Evolutionary conservation across 1,284 basidiomycete species (phyloP).

Genomic region (Ustilago esculenta): DNA sequence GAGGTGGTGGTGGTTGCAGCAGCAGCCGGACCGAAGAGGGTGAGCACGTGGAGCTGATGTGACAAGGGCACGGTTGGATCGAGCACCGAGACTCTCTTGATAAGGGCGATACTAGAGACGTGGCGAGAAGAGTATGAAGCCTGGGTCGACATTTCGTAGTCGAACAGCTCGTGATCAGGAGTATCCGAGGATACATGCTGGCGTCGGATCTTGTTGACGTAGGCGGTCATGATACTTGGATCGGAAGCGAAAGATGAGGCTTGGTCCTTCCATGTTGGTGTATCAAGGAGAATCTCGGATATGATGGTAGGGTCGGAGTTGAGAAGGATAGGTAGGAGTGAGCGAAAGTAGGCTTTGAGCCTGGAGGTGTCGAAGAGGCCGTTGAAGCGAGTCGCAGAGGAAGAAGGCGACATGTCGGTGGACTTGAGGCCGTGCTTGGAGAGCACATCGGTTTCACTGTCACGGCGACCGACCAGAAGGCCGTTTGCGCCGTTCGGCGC

Average conservation of each 20-base stretch:
- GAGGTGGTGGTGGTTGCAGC: slow-evolving; percentile 58
- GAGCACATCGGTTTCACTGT: slow-evolving; percentile 13
- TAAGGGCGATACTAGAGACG: slow-evolving; percentile 87
- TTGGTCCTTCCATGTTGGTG: slow-evolving; percentile 45
- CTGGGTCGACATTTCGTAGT: slow-evolving; percentile 77
- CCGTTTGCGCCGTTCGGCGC: slow-evolving; percentile 14
- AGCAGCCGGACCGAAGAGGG: slow-evolving; percentile 88
- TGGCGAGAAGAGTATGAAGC: slow-evolving; percentile 83
- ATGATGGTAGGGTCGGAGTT: slow-evolving; percentile 38
- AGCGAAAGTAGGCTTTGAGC: slow-evolving; percentile 43
- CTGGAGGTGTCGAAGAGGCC: slow-evolving; percentile 26
- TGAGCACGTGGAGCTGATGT: slow-evolving; percentile 88
- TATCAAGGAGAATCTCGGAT: slow-evolving; percentile 36
- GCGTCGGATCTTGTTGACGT: slow-evolving; percentile 58
- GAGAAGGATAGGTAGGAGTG: slow-evolving; percentile 46
- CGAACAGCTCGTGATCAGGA: slow-evolving; percentile 33
- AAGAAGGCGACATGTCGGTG: slow-evolving; percentile 33
- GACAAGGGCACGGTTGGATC: slow-evolving; percentile 82
- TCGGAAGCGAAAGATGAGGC: slow-evolving; percentile 50
- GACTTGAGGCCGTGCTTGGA: slow-evolving; percentile 11
- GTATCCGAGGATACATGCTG: slow-evolving; percentile 32
- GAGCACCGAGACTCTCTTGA: slow-evolving; percentile 86
- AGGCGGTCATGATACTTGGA: slow-evolving; percentile 48
- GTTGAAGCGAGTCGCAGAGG: slow-evolving; percentile 23
- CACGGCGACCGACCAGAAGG: slow-evolving; percentile 16